A percentile compares a stretch with the other conserved stretches of the same genome.
These are phyloP conservation scores for Hysterium pulicare DNA, from an alignment of 2,329 filamentous ascomycete genomes.

Conservation along the genomic window DNA sequence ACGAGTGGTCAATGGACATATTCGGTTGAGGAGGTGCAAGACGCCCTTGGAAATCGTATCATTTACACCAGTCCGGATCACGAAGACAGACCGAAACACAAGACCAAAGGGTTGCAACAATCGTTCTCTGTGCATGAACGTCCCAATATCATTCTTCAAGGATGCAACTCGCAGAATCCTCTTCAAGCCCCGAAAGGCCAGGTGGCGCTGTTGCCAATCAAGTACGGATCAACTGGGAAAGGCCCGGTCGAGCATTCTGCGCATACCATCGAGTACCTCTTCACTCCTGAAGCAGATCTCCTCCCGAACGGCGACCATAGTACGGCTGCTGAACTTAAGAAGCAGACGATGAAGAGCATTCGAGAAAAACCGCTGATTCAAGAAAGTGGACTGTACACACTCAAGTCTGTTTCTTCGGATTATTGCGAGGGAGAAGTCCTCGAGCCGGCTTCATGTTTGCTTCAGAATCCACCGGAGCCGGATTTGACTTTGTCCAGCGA, in stretches of 20 bases:
- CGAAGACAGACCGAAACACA: conserved; percentile 59
- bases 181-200: conserved; percentile 79
- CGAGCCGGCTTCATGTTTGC: conserved; percentile 88
- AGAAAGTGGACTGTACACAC: conserved; percentile 79
- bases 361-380: conserved; percentile 66
- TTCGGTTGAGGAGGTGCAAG: conserved; percentile 84
- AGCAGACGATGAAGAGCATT: conserved; percentile 59
- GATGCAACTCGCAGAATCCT: conserved; percentile 76
- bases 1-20: conserved; percentile 82
- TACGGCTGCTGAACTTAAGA: conserved; percentile 55
- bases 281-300: conserved; percentile 70
- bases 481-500: conserved; percentile 70
- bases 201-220: conserved; percentile 65
- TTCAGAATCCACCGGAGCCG: conserved; percentile 88
- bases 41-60: conserved; percentile 83
- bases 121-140: conserved; percentile 83
- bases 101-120: conserved; percentile 65
- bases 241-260: conserved; percentile 58
- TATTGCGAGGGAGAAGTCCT: conserved; percentile 84
- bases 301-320: conserved; percentile 66
- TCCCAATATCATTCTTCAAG: conserved; percentile 66
- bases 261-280: conserved; percentile 76
- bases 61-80: conserved; percentile 67
- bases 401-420: conserved; percentile 74
- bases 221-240: conserved; percentile 62